Base-by-base conservation (phyloP, 352 stramenopile genomes). In the Globisporangium yorkense region DNA sequence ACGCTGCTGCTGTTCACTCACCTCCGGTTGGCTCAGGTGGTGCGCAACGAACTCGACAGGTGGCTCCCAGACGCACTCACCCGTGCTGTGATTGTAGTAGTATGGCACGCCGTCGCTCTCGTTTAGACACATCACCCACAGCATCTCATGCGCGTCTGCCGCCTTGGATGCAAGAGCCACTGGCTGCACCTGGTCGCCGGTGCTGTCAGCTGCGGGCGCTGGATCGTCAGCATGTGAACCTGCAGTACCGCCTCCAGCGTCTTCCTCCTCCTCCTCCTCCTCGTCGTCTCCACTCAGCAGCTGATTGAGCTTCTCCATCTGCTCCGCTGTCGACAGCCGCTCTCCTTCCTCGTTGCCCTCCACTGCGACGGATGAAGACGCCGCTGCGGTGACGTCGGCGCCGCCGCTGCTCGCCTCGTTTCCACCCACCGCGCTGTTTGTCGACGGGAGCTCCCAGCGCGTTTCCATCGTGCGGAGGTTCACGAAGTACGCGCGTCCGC, bases 71-170 rank as follows among this genome's bases (percentile, higher is more conserved):
- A 88, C 66, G 59, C 77, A 88, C 53, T 87, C 72, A 1, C 67
- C 68, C 18, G 75, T 88, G 31, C 69, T 35, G 44, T 77, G 55
- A 45, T 89, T 83, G 60, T 88, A 87, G 61, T 89, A 92, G 59
- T 92, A 92, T 29, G 78, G 76, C 16, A 75, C 56, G 10, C 74
- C 75, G 27, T 84, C 75, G n/a, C 54, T 70, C 56, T 87, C 77
- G 48, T 88, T 86, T 7, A 88, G 33, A 43, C 88, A 80, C 74
- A 88, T 77, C 57, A 87, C 85, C 81, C 81, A 91, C 24, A 61
- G 51, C 41, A 67, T 67, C 10, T 63, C 44, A 1, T 35, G 46
- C 16, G 39, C 3, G 29, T 47, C 21, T 31, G 33, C 13, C 21
- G 24, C 33, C 24, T 7, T 18, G 12, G 29, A 31, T 12, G 48